Conservation (phyloP, 306 rosid genomes). For the Lathyrus oleraceus region DNA sequence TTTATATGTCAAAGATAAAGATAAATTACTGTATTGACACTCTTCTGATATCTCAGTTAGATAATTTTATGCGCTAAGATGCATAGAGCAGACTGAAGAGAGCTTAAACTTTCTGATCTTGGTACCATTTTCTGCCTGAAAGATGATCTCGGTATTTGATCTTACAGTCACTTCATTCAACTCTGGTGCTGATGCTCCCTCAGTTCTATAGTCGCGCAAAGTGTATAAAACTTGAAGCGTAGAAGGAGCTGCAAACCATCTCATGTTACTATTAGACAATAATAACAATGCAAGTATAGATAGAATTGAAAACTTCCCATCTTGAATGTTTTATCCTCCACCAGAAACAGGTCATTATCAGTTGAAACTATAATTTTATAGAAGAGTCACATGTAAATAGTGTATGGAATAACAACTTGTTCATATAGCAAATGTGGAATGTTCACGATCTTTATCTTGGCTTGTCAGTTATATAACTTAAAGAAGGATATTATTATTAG, state of each 20-base stretch:
- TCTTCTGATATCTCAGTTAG: conserved; percentile 3
- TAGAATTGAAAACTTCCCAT: conserved; percentile 15
- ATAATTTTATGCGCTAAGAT: conserved; percentile 68
- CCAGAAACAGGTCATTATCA: conserved; percentile 12
- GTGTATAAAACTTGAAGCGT: conserved; percentile 75
- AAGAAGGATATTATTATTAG: not conserved
- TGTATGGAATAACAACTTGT: not conserved
- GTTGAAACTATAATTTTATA: conserved; percentile 11
- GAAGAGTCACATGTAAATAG: not conserved
- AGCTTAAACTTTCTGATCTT: conserved; percentile 74
- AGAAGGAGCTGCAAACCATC: conserved; percentile 66
- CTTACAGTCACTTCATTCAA: conserved; percentile 75
- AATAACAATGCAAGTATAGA: conserved; percentile 19
- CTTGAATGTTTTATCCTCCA: conserved; percentile 25
- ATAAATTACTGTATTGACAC: not conserved
- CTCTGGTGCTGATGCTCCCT: conserved; percentile 63
- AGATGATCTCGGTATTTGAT: conserved; percentile 76
- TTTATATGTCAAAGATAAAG: conserved; percentile 5
- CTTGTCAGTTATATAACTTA: conserved; percentile 7
- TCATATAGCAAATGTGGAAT: not conserved
- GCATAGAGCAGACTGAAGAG: conserved; percentile 64
- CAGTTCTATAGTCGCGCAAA: conserved; percentile 71
- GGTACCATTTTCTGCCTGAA: conserved; percentile 58
- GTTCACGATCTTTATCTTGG: not conserved
- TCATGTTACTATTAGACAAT: conserved; percentile 9